These are phyloP conservation scores for Oenanthe sinensis DNA, from an alignment of 129 eudicot species.

Conservation along the genomic window DNA sequence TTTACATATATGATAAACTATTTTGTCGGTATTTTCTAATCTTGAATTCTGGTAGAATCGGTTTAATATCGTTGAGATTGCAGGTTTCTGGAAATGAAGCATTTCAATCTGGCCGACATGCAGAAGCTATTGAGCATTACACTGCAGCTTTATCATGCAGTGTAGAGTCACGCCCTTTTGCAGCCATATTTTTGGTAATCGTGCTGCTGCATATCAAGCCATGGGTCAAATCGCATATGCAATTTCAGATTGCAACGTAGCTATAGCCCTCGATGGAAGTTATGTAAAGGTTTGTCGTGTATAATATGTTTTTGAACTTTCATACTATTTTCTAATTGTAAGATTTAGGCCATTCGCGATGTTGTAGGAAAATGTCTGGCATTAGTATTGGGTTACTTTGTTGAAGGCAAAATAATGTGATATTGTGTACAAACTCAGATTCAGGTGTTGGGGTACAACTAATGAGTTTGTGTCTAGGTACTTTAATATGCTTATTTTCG, in stretches of 20 bases:
- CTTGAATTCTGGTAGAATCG: background rate
- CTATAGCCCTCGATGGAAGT: conserved; percentile 83
- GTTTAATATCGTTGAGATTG: conserved; percentile 8
- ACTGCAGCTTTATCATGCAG: conserved; percentile 78
- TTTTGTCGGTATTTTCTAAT: background rate
- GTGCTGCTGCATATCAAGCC: conserved; percentile 88
- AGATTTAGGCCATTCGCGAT: background rate
- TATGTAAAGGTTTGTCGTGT: conserved; percentile 59
- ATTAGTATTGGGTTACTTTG: background rate
- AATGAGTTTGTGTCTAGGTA: background rate
- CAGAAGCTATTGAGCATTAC: conserved; percentile 85
- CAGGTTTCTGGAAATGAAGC: conserved; percentile 96
- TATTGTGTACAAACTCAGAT: background rate
- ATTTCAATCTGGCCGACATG: conserved; percentile 68
- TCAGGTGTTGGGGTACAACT: background rate
- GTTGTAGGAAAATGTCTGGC: background rate
- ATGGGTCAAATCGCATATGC: conserved; percentile 80
- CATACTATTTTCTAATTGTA: background rate
- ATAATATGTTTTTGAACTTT: background rate
- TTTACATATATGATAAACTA: background rate
- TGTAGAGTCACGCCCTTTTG: conserved; percentile 75
- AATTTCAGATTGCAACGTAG: conserved; percentile 90
- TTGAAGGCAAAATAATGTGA: background rate
- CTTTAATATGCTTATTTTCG: background rate
- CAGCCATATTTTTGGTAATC: conserved; percentile 81